These are phyloP conservation scores for Davidsoniella virescens DNA, from an alignment of 2,329 filamentous ascomycete genomes.

Conservation along the genomic window DNA sequence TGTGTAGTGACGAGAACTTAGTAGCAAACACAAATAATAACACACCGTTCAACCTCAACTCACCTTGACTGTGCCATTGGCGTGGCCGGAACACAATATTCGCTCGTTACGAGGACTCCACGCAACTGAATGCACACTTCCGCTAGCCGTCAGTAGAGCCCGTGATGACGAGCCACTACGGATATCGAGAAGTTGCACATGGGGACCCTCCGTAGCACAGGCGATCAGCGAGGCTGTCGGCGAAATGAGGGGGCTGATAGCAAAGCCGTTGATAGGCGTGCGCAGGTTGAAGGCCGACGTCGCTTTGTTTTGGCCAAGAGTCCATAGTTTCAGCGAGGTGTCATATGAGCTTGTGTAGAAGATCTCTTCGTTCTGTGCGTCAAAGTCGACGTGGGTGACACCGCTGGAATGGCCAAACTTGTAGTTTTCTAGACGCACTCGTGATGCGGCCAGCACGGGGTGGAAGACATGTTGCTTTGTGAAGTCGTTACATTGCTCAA, in stretches of 20 bases:
- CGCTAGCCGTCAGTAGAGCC: slow-evolving; percentile 51
- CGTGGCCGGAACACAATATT: slow-evolving; percentile 67
- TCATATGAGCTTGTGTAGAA: slow-evolving; percentile 69
- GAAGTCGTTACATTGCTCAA: slow-evolving; percentile 33
- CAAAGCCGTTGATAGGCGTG: slow-evolving; percentile 59
- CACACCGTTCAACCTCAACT: neutral
- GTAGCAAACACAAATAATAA: neutral
- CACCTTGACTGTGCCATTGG: slow-evolving; percentile 52
- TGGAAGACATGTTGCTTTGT: slow-evolving; percentile 32
- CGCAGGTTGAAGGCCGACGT: slow-evolving; percentile 54
- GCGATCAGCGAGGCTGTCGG: slow-evolving; percentile 54
- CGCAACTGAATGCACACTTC: slow-evolving; percentile 49
- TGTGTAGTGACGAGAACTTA: neutral
- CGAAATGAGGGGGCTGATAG: slow-evolving; percentile 51
- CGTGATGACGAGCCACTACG: slow-evolving; percentile 32
- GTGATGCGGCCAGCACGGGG: slow-evolving; percentile 35
- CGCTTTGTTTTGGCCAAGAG: slow-evolving; percentile 41
- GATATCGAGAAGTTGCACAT: slow-evolving; percentile 65
- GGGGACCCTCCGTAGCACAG: slow-evolving; percentile 72
- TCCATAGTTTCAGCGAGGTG: slow-evolving; percentile 59
- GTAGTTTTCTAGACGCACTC: slow-evolving; percentile 21
- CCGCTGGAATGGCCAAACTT: slow-evolving; percentile 44
- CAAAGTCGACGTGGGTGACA: slow-evolving; percentile 62
- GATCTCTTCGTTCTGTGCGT: slow-evolving; percentile 58
- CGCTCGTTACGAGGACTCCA: slow-evolving; percentile 77